Evolutionary conservation across 2,329 filamentous ascomycete genomes (phyloP).

Genomic region (Allantophomopsis lycopodina): DNA sequence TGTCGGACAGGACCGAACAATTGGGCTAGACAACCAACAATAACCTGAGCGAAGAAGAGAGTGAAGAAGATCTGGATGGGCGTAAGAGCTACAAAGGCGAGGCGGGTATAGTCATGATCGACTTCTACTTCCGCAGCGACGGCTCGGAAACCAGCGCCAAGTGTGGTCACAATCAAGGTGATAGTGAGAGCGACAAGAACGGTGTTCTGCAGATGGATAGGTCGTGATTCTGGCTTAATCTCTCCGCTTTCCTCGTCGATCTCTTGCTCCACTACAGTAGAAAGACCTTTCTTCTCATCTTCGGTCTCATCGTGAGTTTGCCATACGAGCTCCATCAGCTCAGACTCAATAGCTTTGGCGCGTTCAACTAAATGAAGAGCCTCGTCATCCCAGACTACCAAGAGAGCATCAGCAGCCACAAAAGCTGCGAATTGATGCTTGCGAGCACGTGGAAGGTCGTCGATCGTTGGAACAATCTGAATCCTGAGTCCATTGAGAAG

Average conservation of each 20-base stretch:
- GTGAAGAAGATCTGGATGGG: slow-evolving; percentile 72
- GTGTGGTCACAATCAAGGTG: slow-evolving; percentile 46
- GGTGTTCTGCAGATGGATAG: slow-evolving; percentile 57
- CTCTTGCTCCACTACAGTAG: slow-evolving; percentile 33
- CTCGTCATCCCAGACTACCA: slow-evolving; percentile 77
- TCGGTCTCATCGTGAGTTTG: slow-evolving; percentile 40
- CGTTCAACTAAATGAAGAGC: slow-evolving; percentile 55
- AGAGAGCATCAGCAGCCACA: slow-evolving; percentile 52
- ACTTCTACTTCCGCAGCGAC: slow-evolving; percentile 55
- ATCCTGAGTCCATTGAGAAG: slow-evolving; percentile 65
- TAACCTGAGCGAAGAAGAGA: slow-evolving; percentile 68
- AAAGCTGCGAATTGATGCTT: slow-evolving; percentile 77
- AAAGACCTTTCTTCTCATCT: slow-evolving; percentile 38
- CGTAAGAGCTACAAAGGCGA: slow-evolving; percentile 50
- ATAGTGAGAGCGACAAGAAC: slow-evolving; percentile 55
- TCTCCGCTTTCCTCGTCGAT: slow-evolving; percentile 63
- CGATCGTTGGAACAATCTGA: slow-evolving; percentile 59
- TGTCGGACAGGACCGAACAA: slow-evolving; percentile 64
- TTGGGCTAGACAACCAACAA: slow-evolving; percentile 62
- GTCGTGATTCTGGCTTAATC: slow-evolving; percentile 47
- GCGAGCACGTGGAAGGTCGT: slow-evolving; percentile 55
- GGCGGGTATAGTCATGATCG: slow-evolving; percentile 45
- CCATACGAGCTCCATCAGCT: slow-evolving; percentile 70
- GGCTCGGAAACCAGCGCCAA: slow-evolving; percentile 58
- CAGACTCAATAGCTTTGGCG: slow-evolving; percentile 59